phyloP scores from a whole-genome alignment of 441 rosid genomes.

The Erodium texanum region DNA sequence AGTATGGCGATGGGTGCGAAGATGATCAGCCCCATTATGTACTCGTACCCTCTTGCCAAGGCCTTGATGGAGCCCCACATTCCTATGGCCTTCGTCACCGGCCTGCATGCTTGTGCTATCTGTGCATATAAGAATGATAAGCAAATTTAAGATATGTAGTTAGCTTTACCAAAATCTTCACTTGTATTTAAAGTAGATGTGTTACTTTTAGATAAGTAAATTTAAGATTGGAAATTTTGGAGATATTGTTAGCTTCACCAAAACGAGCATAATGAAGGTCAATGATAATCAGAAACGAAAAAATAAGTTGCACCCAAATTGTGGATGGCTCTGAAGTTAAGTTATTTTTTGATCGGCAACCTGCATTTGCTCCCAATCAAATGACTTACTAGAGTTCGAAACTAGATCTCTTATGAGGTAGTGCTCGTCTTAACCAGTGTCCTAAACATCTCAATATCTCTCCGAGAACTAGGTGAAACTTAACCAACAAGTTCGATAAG shows the following conservation, averaged over 20 bases:
- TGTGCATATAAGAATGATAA: no score
- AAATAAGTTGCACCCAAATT: no score
- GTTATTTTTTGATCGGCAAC: no score
- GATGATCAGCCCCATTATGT: conserved; percentile 71
- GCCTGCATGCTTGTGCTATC: conserved; percentile 73
- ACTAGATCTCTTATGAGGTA: neutral
- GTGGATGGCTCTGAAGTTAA: no score
- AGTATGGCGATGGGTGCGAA: conserved; percentile 62
- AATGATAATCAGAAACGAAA: neutral
- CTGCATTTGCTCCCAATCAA: no score
- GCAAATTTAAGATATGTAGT: no score
- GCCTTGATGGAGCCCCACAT: conserved; percentile 98
- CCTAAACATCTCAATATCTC: no score
- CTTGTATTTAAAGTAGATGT: neutral
- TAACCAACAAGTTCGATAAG: no score
- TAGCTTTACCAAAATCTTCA: no score
- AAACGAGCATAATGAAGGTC: neutral
- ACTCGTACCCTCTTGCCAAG: conserved; percentile 81
- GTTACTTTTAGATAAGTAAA: neutral
- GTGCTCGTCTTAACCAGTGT: neutral
- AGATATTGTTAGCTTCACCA: neutral
- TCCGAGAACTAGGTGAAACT: no score
- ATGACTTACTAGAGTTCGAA: no score
- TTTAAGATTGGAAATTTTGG: neutral
- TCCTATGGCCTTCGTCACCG: conserved; percentile 50